Percentiles rank a stretch among this genome's conserved stretches.
Conservation (phyloP, 371 early-diverging fungal species). For the Mycotypha africana region DNA sequence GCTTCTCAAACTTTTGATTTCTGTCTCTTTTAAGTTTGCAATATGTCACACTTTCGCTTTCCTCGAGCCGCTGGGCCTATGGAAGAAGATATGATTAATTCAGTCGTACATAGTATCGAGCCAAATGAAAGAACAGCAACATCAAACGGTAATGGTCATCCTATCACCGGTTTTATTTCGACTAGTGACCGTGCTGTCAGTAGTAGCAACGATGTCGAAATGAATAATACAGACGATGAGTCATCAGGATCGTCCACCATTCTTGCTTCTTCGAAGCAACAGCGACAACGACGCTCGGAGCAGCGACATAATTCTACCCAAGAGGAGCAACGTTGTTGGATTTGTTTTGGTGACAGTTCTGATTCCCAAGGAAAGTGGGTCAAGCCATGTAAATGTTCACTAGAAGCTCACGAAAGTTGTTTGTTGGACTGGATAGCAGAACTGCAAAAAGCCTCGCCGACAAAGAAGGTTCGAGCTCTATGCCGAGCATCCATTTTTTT, state of each 20-base stretch:
- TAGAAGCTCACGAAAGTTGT: slow-evolving; percentile 70
- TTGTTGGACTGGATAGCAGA: slow-evolving; percentile 74
- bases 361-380: slow-evolving; percentile 63
- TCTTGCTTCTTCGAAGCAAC: slow-evolving; percentile 11
- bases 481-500: too few relatives aligned
- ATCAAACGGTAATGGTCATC: neutral
- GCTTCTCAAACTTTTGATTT: neutral
- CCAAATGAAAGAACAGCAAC: neutral
- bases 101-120: slow-evolving; percentile 5
- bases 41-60: slow-evolving; percentile 19
- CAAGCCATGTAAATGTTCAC: slow-evolving; percentile 69
- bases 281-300: too few relatives aligned
- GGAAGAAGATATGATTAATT: slow-evolving; percentile 14
- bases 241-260: slow-evolving; percentile 32
- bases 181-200: neutral
- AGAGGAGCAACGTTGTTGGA: slow-evolving; percentile 49
- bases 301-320: too few relatives aligned
- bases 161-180: neutral
- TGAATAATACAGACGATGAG: too few relatives aligned
- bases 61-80: slow-evolving; percentile 12
- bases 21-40: neutral
- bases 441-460: slow-evolving; percentile 55
- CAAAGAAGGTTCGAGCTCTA: slow-evolving; percentile 20
- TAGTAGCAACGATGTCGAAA: neutral
- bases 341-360: slow-evolving; percentile 62